These are phyloP conservation scores for Tuber microsphaerosporum DNA, from an alignment of 495 filamentous ascomycete genomes.

Conservation along the genomic window DNA sequence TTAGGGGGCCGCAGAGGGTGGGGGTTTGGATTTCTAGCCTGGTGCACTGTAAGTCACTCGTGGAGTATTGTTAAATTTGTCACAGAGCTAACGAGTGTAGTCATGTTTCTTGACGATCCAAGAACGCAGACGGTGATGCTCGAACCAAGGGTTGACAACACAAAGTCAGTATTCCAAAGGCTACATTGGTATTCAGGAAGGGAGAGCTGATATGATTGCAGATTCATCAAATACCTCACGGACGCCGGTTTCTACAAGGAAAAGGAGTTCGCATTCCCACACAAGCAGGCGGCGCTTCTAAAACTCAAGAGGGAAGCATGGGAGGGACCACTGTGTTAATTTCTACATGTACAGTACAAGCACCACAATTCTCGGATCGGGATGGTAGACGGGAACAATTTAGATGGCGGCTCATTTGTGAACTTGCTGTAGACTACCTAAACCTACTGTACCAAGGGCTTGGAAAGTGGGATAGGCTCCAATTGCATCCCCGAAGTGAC, in stretches of 20 bases:
- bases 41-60: slow-evolving; percentile 60
- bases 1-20: slow-evolving; percentile 66
- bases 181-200: background rate
- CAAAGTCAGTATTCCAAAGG: slow-evolving; percentile 55
- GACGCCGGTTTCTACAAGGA: slow-evolving; percentile 79
- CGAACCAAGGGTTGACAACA: slow-evolving; percentile 89
- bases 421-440: background rate
- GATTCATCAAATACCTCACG: slow-evolving; percentile 70
- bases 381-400: slow-evolving; percentile 4
- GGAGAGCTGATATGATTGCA: slow-evolving; percentile 43
- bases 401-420: background rate
- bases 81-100: slow-evolving; percentile 9
- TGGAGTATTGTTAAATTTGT: background rate
- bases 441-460: background rate
- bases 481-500: background rate
- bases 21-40: slow-evolving; percentile 73
- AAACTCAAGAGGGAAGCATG: slow-evolving; percentile 74
- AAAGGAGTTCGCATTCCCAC: slow-evolving; percentile 76
- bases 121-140: slow-evolving; percentile 73
- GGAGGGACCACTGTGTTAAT: slow-evolving; percentile 54
- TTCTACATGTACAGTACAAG: background rate
- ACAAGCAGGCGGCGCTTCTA: slow-evolving; percentile 87
- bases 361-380: background rate
- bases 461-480: background rate
- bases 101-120: slow-evolving; percentile 62